Evolutionary conservation across 83 land plant genomes (phyloP).

Genomic region (Diphasiastrum complanatum): DNA sequence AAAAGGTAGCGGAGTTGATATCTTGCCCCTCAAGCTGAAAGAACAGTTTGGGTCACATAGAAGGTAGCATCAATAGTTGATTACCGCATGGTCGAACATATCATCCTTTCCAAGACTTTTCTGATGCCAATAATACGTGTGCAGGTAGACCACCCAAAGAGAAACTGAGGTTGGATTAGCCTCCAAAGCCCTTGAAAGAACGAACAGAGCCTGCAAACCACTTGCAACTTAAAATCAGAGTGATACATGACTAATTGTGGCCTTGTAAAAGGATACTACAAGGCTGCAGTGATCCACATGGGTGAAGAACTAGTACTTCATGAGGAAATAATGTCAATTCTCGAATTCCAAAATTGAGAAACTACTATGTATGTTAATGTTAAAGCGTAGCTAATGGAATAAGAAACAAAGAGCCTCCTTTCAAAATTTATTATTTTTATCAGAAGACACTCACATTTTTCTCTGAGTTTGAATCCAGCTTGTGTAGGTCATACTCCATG

Average conservation of each 20-base stretch:
- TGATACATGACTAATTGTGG: no score
- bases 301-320: no score
- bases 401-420: background rate
- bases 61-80: background rate
- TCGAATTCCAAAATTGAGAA: no score
- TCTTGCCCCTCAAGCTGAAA: no score
- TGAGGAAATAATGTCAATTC: no score
- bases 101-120: conserved; percentile 51
- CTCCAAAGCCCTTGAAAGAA: conserved; percentile 76
- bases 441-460: conserved; percentile 26
- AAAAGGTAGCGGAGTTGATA: no score
- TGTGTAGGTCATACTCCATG: conserved; percentile 27
- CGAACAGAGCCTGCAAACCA: conserved; percentile 54
- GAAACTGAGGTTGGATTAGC: conserved; percentile 45
- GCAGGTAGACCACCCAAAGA: conserved; percentile 74
- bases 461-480: conserved; percentile 18
- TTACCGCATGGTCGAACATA: conserved; percentile 77
- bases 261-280: no score
- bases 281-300: no score
- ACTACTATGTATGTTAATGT: no score
- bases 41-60: no score
- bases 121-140: conserved; percentile 41
- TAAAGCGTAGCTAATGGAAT: background rate
- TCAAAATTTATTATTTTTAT: background rate
- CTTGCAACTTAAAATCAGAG: no score